Base-by-base conservation (phyloP, 805 yeast species). In the Nakazawaea molendinolei region DNA sequence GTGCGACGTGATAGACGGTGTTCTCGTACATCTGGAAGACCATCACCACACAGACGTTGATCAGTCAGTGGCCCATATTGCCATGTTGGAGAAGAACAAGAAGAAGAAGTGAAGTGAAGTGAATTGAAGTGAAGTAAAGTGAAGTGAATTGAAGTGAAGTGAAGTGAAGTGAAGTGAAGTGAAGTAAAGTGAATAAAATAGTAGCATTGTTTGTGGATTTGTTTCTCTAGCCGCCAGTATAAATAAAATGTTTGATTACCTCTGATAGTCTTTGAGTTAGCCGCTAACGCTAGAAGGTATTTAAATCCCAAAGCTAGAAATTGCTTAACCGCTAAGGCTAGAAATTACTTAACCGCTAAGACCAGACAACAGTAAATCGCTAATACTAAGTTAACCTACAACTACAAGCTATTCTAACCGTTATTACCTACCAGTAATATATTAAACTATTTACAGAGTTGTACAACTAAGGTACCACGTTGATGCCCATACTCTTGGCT, bases 61-160 rank as follows among this genome's bases (percentile, higher is more conserved):
- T 47, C 95, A 85, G 55, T 79, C 86, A 42, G 95, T 86, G 48
- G 97, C 97, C 0, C 97, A 89, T 56, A 89, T 89, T 61, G 95
- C 97, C 8, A 81, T 89, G 41, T 70, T 89, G 46, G 97, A 89
- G 53, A 84, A 79, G 66, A 84, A 79, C 53, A 89, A 85, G 62
- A 74, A 70, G 53, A 63, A 72, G 52, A 67, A 60, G 38, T 58
- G 50, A n/a, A n/a, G n/a, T n/a, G n/a, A n/a, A n/a, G n/a, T n/a
- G n/a, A n/a, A n/a, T n/a, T n/a, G n/a, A n/a, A n/a, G n/a, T n/a
- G n/a, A n/a, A n/a, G n/a, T n/a, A n/a, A n/a, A n/a, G n/a, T n/a
- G n/a, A n/a, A n/a, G n/a, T n/a, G n/a, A n/a, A n/a, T n/a, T n/a
- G n/a, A n/a, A n/a, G n/a, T n/a, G n/a, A n/a, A n/a, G n/a, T n/a